Evolutionary conservation across 1,284 basidiomycete species (phyloP), one percentile per base, ranked within the genome.

Genomic region (Puccinia horiana): DNA sequence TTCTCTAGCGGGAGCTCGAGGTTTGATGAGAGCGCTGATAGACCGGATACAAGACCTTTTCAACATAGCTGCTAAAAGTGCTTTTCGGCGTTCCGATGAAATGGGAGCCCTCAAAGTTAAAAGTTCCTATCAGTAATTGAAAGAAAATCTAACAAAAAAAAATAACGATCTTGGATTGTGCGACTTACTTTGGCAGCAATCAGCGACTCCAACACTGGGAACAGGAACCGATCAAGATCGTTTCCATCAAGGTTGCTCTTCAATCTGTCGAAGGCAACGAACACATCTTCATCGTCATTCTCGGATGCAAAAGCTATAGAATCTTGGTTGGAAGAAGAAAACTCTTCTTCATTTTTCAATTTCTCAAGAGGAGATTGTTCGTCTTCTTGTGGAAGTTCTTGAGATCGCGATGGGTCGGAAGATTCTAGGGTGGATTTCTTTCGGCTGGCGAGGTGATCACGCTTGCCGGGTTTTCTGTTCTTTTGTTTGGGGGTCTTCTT

Each of bases 31-130:
- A 67, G 18, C 63, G 63, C 35, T 67, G 58, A 37, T 90, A 90
- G 74, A 86, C 88, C 83, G 89, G 88, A 91, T 92, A 92, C 83
- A 93, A 85, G 23, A 92, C 90, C 82, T 92, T 91, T 82, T 89
- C 87, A 23, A 92, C 89, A 83, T 91, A 93, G 76, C 88, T 87
- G 86, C 92, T 92, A 85, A 93, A 93, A 37, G 93, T 93, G n/a
- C 65, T 70, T 56, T 32, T 54, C 23, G 63, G 77, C 16, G 77
- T 79, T 5, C 65, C 67, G 23, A 79, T 70, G 49, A 79, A 58
- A 12, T 49, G 47, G 1, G 54, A 79, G 52, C 77, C 77, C 77
- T 79, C 49, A 20, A 35, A 14, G 35, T 2, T 14, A 8, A 67
- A 35, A 67, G 18, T 32, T 40, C 40, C 35, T 5, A n/a, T 23